Evolutionary conservation across 192 early-diverging fungal species (phyloP), one percentile per base, ranked within the genome.

Genomic region (Geranomyces variabilis): DNA sequence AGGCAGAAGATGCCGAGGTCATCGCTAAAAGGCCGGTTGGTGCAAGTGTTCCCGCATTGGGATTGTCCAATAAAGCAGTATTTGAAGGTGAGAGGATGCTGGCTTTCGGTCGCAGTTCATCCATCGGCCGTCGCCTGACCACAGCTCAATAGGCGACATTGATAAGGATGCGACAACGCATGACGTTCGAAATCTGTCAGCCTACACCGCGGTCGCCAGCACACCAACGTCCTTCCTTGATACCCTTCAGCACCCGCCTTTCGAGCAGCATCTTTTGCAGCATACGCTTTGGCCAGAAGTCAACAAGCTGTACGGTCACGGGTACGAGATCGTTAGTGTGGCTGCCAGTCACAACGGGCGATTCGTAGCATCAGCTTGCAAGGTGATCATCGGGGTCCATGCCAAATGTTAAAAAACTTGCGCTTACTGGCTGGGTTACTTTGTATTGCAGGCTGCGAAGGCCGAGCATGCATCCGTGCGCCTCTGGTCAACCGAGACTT

Each of bases 301-400:
- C 9, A 90, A 96, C 69, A 97, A 99, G 78, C 84, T 97, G 71
- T 98, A 96, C 79, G 97, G 95, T n/a, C 97, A 99, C 80, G 90
- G 89, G 4, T 96, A 93, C 78, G 97, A 97, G 76, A 68, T 96
- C n/a, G 87, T 92, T 51, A 83, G 88, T 22, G 85, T 94, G 0
- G 93, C 90, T 21, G 87, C 90, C 0, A 82, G 85, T 1, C 88
- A 88, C 72, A 78, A 90, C 64, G 93, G 92, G 10, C 80, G 77
- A 66, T 67, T 83, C 53, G 79, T 96, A 0, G 95, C 95, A 0
- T 89, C 92, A 0, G 80, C 90, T 0, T 90, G 89, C 69, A 94
- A 90, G 74, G 36, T 41, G 10, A 41, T 88, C 89, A 51, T 62
- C 72, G 44, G 22, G n/a, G 26, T 41, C 36, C 3, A 7, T 7